Conservation (phyloP, 805 yeast species). For the Isabelozyma pseudorhagii region DNA sequence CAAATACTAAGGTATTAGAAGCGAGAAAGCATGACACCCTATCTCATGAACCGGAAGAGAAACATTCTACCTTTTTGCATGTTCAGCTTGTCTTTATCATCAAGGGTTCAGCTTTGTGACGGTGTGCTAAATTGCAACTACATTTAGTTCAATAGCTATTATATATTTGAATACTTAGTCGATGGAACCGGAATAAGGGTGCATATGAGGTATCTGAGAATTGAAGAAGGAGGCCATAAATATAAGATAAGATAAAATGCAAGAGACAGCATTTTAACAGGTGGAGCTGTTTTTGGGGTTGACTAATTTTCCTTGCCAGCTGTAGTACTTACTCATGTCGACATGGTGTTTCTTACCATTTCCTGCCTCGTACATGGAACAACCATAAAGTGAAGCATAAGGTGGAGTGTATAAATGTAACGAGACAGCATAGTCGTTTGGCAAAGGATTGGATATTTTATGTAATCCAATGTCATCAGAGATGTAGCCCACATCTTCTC, state of each 20-base stretch:
- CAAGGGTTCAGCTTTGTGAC: too few species aligned
- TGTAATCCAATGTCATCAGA: conserved; percentile 66
- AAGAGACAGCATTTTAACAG: conserved; percentile 8
- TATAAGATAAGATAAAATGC: not conserved
- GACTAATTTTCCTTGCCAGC: conserved; percentile 53
- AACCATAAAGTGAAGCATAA: conserved; percentile 61
- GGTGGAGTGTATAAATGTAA: conserved; percentile 78
- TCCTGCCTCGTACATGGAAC: conserved; percentile 46
- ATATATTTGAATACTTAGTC: too few species aligned
- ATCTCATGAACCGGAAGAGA: too few species aligned
- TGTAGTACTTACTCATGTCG: conserved; percentile 56
- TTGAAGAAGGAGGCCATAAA: not conserved
- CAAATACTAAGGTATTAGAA: too few species aligned
- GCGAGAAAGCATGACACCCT: too few species aligned
- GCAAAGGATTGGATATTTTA: conserved; percentile 49
- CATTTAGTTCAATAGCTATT: too few species aligned
- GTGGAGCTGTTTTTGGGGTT: conserved; percentile 19
- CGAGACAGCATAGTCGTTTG: conserved; percentile 49
- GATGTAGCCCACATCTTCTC: conserved; percentile 60
- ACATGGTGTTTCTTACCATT: conserved; percentile 53
- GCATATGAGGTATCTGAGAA: not conserved
- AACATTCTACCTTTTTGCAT: too few species aligned
- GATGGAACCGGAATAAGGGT: not conserved
- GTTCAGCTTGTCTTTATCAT: too few species aligned
- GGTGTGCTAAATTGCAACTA: too few species aligned